Percentiles rank a stretch among this genome's conserved stretches.
Conservation (phyloP, 1,284 basidiomycete species). For the Ganoderma leucocontextum region DNA sequence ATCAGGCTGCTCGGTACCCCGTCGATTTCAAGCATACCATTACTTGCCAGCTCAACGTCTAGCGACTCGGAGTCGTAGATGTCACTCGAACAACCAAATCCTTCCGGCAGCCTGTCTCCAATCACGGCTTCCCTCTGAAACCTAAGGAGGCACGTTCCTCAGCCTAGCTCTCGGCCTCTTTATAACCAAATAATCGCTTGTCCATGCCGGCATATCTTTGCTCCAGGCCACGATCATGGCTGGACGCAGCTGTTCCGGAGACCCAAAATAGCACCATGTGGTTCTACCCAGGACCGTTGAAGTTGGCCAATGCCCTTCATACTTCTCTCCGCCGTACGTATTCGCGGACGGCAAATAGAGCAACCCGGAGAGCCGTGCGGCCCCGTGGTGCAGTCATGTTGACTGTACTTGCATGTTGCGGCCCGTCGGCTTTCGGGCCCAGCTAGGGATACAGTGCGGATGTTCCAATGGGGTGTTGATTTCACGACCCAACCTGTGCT, state of each 20-base stretch:
- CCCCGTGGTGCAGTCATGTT: slow-evolving; percentile 16
- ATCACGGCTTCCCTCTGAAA: too few relatives aligned
- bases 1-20: too few relatives aligned
- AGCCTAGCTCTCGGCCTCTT: neutral
- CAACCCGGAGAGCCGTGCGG: slow-evolving; percentile 12
- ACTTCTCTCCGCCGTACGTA: slow-evolving; percentile 1
- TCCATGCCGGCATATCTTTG: neutral
- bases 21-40: too few relatives aligned
- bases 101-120: too few relatives aligned
- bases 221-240: neutral
- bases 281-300: neutral
- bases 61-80: too few relatives aligned
- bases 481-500: too few relatives aligned
- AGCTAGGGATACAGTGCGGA: neutral
- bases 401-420: neutral
- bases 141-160: neutral
- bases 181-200: neutral
- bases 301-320: neutral
- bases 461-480: neutral
- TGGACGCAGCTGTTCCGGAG: neutral
- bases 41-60: too few relatives aligned
- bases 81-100: too few relatives aligned
- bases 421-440: neutral
- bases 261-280: too few relatives aligned
- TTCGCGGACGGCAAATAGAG: slow-evolving; percentile 5